These are phyloP conservation scores for Spathaspora arborariae DNA, from an alignment of 805 yeast genomes.

Conservation along the genomic window DNA sequence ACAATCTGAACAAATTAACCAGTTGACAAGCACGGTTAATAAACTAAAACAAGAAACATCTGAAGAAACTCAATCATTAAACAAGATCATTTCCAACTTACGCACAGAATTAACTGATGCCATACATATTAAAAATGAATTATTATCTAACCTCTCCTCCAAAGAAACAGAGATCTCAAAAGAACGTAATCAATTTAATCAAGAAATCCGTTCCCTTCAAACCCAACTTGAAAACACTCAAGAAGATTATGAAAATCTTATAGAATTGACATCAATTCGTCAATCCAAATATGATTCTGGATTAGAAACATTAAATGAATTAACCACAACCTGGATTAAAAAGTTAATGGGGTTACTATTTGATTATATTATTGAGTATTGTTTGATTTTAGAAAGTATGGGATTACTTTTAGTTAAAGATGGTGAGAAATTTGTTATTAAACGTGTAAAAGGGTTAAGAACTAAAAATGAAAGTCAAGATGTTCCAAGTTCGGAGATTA, in stretches of 20 bases:
- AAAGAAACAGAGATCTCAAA: constrained; percentile 56
- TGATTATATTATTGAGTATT: constrained; percentile 40
- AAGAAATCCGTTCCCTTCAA: constrained; percentile 45
- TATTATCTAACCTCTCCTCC: constrained; percentile 63
- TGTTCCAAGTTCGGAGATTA: constrained; percentile 37
- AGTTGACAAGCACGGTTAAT: too few relatives aligned
- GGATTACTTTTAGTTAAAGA: constrained; percentile 64
- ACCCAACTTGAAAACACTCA: constrained; percentile 45
- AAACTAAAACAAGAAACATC: constrained; percentile 10
- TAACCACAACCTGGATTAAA: constrained; percentile 15
- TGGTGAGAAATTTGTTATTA: constrained; percentile 41
- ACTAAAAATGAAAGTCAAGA: constrained; percentile 15
- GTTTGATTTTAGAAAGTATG: constrained; percentile 65
- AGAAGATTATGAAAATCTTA: constrained; percentile 39
- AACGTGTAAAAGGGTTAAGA: constrained; percentile 76
- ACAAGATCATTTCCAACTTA: constrained; percentile 10
- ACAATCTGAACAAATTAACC: neutral
- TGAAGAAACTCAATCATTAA: constrained; percentile 13
- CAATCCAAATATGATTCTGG: constrained; percentile 22
- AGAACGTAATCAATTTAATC: constrained; percentile 48
- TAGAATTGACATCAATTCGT: constrained; percentile 34
- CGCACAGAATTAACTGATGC: constrained; percentile 20
- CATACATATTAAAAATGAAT: constrained; percentile 50
- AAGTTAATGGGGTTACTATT: constrained; percentile 16
- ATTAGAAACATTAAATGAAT: constrained; percentile 22